Evolutionary conservation across 1,284 basidiomycete genomes (phyloP), one percentile per base, ranked within the genome.

Genomic region (Ganoderma sinense): DNA sequence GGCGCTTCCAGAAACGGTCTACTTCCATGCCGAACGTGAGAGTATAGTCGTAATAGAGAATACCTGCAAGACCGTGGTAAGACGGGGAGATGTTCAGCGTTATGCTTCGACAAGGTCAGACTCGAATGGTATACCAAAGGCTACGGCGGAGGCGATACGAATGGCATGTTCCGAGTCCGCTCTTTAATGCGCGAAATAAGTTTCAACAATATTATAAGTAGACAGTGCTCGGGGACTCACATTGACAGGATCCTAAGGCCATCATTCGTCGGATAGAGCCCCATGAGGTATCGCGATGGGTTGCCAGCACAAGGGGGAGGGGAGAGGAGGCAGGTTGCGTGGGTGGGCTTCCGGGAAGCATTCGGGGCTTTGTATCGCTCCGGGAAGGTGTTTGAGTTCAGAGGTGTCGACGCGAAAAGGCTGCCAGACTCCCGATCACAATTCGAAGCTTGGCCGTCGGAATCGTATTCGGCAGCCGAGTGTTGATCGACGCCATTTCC

Each of bases 1-100:
- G 51, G 23, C 26, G 33, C 29, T 29, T 48, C 66, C 67, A 67
- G 45, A 62, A 71, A 2, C 33, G 39, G 36, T 43, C 71, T 68
- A 80, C 64, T 73, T 80, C 65, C 61, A 78, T 29, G 73, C 78
- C 10, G 71, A 74, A 11, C 71, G 79, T 40, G 80, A 81, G 80
- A n/a, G 33, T 18, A 16, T 41, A 69, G 58, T 69, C 67, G 23
- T 59, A 69, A 40, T 69, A 69, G 7, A 67, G 36, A 1, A 65
- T 41, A 23, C 26, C 59, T 69, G 29, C 10, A 11, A 16, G 18
- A 59, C 39, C 13, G 20, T 7, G 53, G 11, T 29, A 10, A 6
- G 7, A 18, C 26, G 31, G 51, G 26, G 26, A 33, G 6, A 18
- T n/a, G 1, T 39, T 33, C n/a, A n/a, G 56, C 4, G 56, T 2